A percentile compares a stretch with the other conserved stretches of the same genome.
phyloP scores from a whole-genome alignment of 768 basidiomycete genomes.

The Boletus huronensis region DNA sequence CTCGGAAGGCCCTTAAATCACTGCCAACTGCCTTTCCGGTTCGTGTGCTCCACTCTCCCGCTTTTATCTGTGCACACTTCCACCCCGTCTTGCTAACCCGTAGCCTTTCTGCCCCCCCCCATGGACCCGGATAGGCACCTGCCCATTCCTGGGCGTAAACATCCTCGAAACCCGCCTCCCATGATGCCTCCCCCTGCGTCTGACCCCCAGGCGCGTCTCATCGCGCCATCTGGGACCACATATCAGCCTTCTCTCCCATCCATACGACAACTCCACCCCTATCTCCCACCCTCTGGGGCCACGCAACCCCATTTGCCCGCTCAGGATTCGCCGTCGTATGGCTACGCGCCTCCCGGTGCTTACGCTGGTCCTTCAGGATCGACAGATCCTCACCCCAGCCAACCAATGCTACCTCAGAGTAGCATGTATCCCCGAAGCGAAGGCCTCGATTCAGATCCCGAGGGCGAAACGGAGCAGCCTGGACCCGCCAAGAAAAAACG shows the following conservation, averaged over 20 bases:
- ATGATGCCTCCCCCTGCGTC: slow-evolving; percentile 26
- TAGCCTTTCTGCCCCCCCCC: background rate
- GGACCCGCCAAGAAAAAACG: slow-evolving; percentile 80
- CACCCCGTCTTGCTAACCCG: slow-evolving; percentile 18
- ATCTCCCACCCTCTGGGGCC: slow-evolving; percentile 51
- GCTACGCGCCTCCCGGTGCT: slow-evolving; percentile 23
- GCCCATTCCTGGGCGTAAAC: slow-evolving; percentile 32
- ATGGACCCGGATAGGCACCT: slow-evolving; percentile 40
- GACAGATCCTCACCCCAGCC: slow-evolving; percentile 26
- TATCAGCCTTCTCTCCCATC: slow-evolving; percentile 49
- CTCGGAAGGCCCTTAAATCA: slow-evolving; percentile 23
- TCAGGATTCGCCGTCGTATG: slow-evolving; percentile 26
- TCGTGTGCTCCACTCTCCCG: slow-evolving; percentile 21
- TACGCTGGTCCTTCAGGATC: slow-evolving; percentile 25
- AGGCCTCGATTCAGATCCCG: slow-evolving; percentile 53
- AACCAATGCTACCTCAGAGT: slow-evolving; percentile 17
- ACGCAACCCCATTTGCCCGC: slow-evolving; percentile 26
- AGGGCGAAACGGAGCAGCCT: slow-evolving; percentile 47
- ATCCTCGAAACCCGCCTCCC: slow-evolving; percentile 26
- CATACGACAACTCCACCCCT: slow-evolving; percentile 66
- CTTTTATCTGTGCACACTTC: slow-evolving; percentile 14
- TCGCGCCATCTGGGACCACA: slow-evolving; percentile 19
- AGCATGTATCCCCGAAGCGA: slow-evolving; percentile 33
- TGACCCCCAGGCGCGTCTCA: slow-evolving; percentile 28
- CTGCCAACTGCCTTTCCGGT: slow-evolving; percentile 21